These are phyloP conservation scores for Otatea glauca DNA, from an alignment of 176 grass and related monocot species.

Conservation along the genomic window DNA sequence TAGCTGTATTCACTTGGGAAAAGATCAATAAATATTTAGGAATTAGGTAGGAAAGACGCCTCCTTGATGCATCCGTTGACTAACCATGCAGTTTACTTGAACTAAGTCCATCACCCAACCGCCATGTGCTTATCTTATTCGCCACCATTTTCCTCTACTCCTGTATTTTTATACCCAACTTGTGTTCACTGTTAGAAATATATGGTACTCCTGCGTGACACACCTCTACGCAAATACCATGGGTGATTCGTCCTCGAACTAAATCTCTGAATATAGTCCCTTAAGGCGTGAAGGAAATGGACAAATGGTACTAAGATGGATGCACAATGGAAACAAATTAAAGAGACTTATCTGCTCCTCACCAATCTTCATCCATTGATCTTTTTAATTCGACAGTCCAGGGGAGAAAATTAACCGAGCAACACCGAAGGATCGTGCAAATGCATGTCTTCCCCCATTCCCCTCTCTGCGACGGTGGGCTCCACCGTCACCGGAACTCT, in stretches of 20 bases:
- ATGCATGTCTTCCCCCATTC: no score
- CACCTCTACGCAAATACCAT: background rate
- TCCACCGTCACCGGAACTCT: background rate
- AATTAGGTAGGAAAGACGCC: constrained; percentile 59
- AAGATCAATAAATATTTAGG: constrained; percentile 28
- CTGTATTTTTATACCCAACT: constrained; percentile 12
- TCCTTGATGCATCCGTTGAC: constrained; percentile 58
- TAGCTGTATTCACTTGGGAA: constrained; percentile 46
- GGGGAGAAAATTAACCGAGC: background rate
- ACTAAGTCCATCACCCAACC: constrained; percentile 46
- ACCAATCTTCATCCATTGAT: background rate
- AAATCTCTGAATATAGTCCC: background rate
- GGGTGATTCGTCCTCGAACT: background rate
- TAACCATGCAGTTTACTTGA: constrained; percentile 49
- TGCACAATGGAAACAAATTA: background rate
- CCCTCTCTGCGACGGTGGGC: no score
- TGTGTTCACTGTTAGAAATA: constrained; percentile 16
- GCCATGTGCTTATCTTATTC: constrained; percentile 41
- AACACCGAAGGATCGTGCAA: background rate
- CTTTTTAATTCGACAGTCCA: background rate
- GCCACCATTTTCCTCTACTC: constrained; percentile 12
- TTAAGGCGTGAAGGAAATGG: background rate
- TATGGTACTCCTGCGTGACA: background rate
- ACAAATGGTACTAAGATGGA: background rate
- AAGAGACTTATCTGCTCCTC: background rate